These are phyloP conservation scores for Melastoma candidum DNA, from an alignment of 441 rosid genomes.

Conservation along the genomic window DNA sequence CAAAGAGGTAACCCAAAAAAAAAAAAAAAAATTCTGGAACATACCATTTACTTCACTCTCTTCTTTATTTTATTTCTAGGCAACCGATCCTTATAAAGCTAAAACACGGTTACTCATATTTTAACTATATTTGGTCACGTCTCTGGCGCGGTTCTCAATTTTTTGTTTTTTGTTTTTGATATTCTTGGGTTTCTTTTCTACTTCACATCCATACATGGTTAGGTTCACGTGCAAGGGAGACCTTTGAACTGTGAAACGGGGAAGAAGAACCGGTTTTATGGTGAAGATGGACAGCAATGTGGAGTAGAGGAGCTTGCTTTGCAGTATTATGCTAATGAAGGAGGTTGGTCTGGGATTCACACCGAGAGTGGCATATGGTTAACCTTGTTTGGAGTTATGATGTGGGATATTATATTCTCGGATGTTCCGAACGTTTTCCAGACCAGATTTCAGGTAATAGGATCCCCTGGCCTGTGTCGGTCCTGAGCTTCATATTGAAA, in stretches of 20 bases:
- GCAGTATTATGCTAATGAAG: slow-evolving; percentile 76
- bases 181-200: neutral
- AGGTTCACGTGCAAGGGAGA: slow-evolving; percentile 79
- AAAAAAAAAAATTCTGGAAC: no score
- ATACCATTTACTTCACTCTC: no score
- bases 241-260: slow-evolving; percentile 80
- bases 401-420: slow-evolving; percentile 84
- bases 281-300: slow-evolving; percentile 82
- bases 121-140: neutral
- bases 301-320: slow-evolving; percentile 95
- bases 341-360: slow-evolving; percentile 87
- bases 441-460: slow-evolving; percentile 71
- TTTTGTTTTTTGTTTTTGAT: neutral
- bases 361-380: slow-evolving; percentile 91
- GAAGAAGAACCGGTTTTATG: slow-evolving; percentile 71
- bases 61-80: neutral
- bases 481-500: no score
- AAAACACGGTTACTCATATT: no score
- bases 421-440: slow-evolving; percentile 67
- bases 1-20: slow-evolving; percentile 36
- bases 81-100: neutral
- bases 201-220: slow-evolving; percentile 6
- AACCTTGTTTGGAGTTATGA: slow-evolving; percentile 75
- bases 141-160: no score
- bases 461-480: neutral